Percentiles rank a stretch among this genome's conserved stretches.
Conservation (phyloP, 2,329 filamentous ascomycete genomes). For the Ilyonectria mors-panacis region DNA sequence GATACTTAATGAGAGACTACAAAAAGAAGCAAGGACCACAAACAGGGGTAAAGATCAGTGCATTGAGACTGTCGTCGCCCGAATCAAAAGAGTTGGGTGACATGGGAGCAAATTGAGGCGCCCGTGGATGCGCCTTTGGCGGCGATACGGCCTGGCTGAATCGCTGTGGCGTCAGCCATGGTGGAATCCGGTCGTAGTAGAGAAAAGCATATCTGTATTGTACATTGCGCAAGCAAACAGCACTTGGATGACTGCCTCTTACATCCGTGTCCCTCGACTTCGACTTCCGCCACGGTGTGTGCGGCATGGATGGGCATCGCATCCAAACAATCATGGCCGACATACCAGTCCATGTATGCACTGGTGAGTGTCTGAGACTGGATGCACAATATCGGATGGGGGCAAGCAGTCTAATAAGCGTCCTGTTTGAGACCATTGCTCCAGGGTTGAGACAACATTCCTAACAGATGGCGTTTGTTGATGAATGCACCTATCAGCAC, state of each 20-base stretch:
- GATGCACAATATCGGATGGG: neutral
- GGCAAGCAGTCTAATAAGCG: neutral
- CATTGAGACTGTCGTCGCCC: too few relatives aligned
- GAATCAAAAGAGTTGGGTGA: constrained; percentile 4
- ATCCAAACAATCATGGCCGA: neutral
- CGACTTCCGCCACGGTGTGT: neutral
- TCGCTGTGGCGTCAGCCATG: neutral
- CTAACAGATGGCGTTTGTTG: neutral
- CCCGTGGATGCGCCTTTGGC: neutral
- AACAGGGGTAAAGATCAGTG: neutral
- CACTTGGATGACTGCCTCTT: neutral
- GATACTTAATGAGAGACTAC: neutral
- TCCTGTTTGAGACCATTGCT: neutral
- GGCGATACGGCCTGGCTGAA: neutral
- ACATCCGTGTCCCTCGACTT: neutral
- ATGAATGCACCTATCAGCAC: neutral
- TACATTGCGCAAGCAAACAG: neutral
- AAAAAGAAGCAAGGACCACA: neutral
- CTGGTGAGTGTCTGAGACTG: neutral
- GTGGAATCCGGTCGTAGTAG: neutral
- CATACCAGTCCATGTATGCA: neutral
- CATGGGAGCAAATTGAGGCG: neutral
- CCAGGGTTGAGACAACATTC: neutral
- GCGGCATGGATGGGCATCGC: neutral
- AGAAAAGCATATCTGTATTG: neutral